These are phyloP conservation scores for Grifola frondosa DNA, from an alignment of 1,284 basidiomycete species.

Conservation along the genomic window DNA sequence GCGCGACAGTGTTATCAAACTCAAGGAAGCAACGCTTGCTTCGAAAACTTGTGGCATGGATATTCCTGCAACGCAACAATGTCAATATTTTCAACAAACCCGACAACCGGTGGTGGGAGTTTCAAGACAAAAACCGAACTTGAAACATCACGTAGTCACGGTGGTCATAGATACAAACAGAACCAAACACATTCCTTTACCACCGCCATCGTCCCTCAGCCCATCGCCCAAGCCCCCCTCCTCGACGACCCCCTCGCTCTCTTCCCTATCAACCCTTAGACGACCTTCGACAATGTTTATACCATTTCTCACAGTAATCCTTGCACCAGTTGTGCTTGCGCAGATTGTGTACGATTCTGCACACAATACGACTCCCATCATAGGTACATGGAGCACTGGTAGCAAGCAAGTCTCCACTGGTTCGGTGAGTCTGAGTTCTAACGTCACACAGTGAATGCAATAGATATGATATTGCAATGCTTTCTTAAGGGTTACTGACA, in stretches of 20 bases:
- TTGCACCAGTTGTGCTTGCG: constrained; percentile 31
- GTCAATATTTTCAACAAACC: too few relatives aligned
- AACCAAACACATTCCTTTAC: constrained; percentile 31
- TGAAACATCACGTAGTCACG: too few relatives aligned
- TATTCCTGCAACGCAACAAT: too few relatives aligned
- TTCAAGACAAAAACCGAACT: too few relatives aligned
- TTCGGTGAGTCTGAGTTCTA: too few relatives aligned
- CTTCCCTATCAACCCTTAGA: constrained; percentile 18
- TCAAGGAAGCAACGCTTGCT: too few relatives aligned
- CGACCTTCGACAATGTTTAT: constrained; percentile 21
- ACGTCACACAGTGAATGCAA: too few relatives aligned
- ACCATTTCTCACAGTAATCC: constrained; percentile 35
- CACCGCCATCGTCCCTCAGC: constrained; percentile 22
- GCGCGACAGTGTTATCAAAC: too few relatives aligned
- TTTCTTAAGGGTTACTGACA: too few relatives aligned
- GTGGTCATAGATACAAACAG: constrained; percentile 22
- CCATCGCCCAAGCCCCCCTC: constrained; percentile 10
- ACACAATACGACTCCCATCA: constrained; percentile 66
- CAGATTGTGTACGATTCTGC: constrained; percentile 36
- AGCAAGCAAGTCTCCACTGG: constrained; percentile 78
- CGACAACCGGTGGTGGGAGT: too few relatives aligned
- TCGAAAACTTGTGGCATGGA: too few relatives aligned
- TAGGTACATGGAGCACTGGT: constrained; percentile 86
- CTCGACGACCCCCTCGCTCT: constrained; percentile 17
- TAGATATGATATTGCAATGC: too few relatives aligned